phyloP scores from a whole-genome alignment of 495 filamentous ascomycete genomes.

The Penicillium silybi region DNA sequence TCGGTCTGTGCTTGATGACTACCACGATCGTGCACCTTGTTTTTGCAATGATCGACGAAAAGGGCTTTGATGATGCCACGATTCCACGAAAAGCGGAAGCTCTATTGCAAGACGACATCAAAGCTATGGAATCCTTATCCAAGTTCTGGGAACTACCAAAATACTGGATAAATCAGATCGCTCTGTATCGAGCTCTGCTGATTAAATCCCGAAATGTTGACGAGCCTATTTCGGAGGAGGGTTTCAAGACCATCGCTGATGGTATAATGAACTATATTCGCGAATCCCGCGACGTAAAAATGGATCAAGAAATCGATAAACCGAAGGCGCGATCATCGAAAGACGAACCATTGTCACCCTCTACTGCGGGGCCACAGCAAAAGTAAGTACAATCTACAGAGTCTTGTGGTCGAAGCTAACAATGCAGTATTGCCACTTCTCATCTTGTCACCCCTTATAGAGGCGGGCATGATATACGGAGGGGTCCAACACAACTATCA shows the following conservation, averaged over 20 bases:
- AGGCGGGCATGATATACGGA: neutral
- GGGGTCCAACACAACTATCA: neutral
- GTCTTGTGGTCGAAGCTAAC: neutral
- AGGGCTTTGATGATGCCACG: neutral
- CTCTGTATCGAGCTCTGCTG: neutral
- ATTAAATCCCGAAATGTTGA: neutral
- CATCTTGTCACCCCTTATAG: neutral
- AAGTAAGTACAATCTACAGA: neutral
- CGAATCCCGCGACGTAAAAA: neutral
- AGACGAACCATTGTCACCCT: neutral
- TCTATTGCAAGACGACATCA: neutral
- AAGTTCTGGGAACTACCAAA: neutral
- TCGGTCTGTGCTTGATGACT: neutral
- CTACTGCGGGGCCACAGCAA: neutral
- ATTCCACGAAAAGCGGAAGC: neutral
- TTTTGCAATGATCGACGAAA: neutral
- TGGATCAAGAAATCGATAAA: neutral
- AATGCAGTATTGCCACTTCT: neutral
- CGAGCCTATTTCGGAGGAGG: neutral
- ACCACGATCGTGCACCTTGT: neutral
- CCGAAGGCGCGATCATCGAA: neutral
- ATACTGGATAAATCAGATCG: neutral
- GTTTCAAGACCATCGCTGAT: neutral
- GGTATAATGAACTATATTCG: slow-evolving; percentile 1
- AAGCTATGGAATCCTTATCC: neutral